Evolutionary conservation across 129 eudicot genomes (phyloP), one percentile per base, ranked within the genome.

Genomic region (Artemisia tridentata): DNA sequence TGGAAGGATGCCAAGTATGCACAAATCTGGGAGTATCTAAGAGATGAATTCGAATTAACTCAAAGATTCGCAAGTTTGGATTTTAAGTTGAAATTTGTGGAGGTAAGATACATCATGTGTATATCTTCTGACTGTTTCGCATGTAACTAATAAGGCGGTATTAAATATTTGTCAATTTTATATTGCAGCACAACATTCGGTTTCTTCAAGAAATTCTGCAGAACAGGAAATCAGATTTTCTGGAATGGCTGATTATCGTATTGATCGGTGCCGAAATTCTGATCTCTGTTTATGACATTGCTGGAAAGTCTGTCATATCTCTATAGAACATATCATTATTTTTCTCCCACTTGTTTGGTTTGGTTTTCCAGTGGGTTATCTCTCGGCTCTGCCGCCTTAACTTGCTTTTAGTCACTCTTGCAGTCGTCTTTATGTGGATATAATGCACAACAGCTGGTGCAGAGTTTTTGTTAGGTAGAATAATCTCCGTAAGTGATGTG

Each of bases 1-100:
- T 88, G 98, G 98, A 92, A 92, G 80, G 88, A 92, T 85, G 98
- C 96, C 10, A 92, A 92, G 73, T 92, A 86, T 80, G 98, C 98
- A 75, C 91, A 92, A 79, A 92, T 92, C 31, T 92, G 98, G 98
- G 98, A 89, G 73, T 92, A 88, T 76, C 88, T 92, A 43, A 79
- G 98, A 74, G 98, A 92, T 69, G 98, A 92, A 66, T 92, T 92
- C 62, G 98, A 92, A 82, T 82, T 92, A 59, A 92, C 98, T 54
- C 98, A 88, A 80, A 89, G 98, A 88, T 92, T 92, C 69, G 95
- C 98, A 41, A 92, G 96, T 82, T 89, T 92, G 77, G 96, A 89
- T 78, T 92, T 88, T 57, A 92, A 92, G 80, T 83, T 92, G 84
- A 92, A 92, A 72, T 88, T 89, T 79, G 98, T 92, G 51, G 98